Evolutionary conservation across 2,329 filamentous ascomycete species (phyloP).

Genomic region (Xenoacremonium recifei): DNA sequence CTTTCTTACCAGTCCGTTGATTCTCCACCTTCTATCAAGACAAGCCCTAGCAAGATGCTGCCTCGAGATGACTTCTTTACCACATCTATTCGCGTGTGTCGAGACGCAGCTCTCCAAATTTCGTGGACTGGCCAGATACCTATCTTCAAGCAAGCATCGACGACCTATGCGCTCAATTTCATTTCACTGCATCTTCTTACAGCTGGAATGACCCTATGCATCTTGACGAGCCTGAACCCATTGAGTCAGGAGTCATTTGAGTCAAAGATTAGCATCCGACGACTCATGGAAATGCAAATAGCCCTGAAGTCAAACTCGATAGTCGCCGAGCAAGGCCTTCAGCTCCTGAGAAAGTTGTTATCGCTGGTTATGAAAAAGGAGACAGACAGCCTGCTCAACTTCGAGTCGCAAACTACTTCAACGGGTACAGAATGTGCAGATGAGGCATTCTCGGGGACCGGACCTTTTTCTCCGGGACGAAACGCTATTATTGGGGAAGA

Average conservation of each 20-base stretch:
- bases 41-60: too few relatives aligned
- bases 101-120: conserved; percentile 22
- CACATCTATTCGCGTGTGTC: conserved; percentile 13
- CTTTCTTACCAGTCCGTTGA: conserved; percentile 13
- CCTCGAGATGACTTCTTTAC: conserved; percentile 18
- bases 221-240: conserved; percentile 18
- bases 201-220: conserved; percentile 21
- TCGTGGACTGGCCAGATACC: conserved; percentile 11
- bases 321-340: conserved; percentile 22
- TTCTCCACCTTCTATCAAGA: too few relatives aligned
- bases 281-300: conserved; percentile 22
- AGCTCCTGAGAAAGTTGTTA: conserved; percentile 17
- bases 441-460: too few relatives aligned
- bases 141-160: conserved; percentile 13
- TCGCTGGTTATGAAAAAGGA: conserved; percentile 21
- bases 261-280: conserved; percentile 19
- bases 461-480: too few relatives aligned
- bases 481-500: too few relatives aligned
- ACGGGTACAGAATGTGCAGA: too few relatives aligned
- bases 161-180: conserved; percentile 24
- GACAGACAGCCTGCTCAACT: conserved; percentile 15
- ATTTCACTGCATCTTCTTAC: conserved; percentile 25
- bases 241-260: conserved; percentile 17
- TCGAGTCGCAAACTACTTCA: conserved; percentile 4
- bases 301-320: conserved; percentile 17